Evolutionary conservation across 2,329 filamentous ascomycete genomes (phyloP), one percentile per base, ranked within the genome.

Genomic region (Botrytis porri): DNA sequence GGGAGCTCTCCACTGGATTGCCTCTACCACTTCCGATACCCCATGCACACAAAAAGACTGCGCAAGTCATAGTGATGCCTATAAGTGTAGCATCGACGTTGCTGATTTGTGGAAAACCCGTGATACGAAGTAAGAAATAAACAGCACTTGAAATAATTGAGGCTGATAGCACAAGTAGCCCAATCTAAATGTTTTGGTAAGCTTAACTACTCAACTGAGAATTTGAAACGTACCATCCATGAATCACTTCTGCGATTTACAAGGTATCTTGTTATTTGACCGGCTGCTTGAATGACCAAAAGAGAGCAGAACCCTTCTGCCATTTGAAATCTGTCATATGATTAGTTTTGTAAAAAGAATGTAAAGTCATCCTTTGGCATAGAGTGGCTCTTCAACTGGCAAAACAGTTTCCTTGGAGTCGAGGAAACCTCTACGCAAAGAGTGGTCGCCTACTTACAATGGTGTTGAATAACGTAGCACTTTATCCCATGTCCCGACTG

Each of bases 241-340:
- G 91, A 97, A 84, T 99, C 96, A 79, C 95, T 97, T 79, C 94
- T 90, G 79, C 93, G 87, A 83, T 98, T 98, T 72, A 98, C 95
- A 43, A 98, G 88, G 91, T 94, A 98, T 82, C 93, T 89, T 32
- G 96, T 97, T 77, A 98, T 94, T 82, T 98, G 95, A 0, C 96
- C 96, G 22, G 93, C 92, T 29, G 95, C 94, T 83, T 99, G 96
- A 73, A 99, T 98, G 76, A 98, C 95, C 73, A 98, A 85, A 78
- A 99, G 84, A 80, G 94, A 98, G 85, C 96, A 98, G 84, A 99
- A 99, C 10, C 96, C 96, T 83, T 99, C 96, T 70, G 93, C 89
- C 14, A 99, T 86, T 84, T 99, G 96, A 84, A 98, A 99, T 69
- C 69, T 71, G 57, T 8, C 18, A 37, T 6, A 65, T 32, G 29